These are phyloP conservation scores for Teratosphaeria epicoccoides DNA, from an alignment of 2,329 filamentous ascomycete genomes.

Conservation along the genomic window DNA sequence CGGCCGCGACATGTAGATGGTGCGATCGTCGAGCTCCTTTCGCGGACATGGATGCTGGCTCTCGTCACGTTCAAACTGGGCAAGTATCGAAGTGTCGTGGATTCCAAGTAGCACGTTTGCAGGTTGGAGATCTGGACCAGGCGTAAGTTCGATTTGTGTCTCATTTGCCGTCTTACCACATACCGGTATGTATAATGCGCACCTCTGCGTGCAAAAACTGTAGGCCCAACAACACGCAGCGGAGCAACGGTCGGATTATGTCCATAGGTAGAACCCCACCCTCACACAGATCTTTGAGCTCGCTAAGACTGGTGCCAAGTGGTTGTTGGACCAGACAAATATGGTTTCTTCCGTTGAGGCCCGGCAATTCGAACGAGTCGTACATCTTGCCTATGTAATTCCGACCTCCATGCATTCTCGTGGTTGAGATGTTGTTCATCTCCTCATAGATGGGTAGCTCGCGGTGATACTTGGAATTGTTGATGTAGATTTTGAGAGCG, in stretches of 20 bases:
- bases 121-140: constrained; percentile 29
- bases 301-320: constrained; percentile 30
- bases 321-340: too few relatives aligned
- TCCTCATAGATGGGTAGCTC: background rate
- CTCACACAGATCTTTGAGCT: constrained; percentile 23
- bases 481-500: constrained; percentile 1
- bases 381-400: background rate
- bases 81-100: constrained; percentile 22
- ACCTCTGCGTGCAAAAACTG: too few relatives aligned
- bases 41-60: constrained; percentile 12
- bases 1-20: constrained; percentile 27
- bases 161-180: too few relatives aligned
- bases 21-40: constrained; percentile 19
- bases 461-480: background rate
- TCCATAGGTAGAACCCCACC: constrained; percentile 5
- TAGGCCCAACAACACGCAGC: too few relatives aligned
- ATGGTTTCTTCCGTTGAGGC: constrained; percentile 27
- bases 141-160: too few relatives aligned
- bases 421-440: background rate
- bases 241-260: constrained; percentile 12
- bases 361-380: too few relatives aligned
- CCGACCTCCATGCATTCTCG: background rate
- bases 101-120: constrained; percentile 30
- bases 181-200: too few relatives aligned
- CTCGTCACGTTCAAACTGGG: constrained; percentile 10